These are phyloP conservation scores for Fraxinus cuspidata DNA, from an alignment of 257 asterid species.

Conservation along the genomic window DNA sequence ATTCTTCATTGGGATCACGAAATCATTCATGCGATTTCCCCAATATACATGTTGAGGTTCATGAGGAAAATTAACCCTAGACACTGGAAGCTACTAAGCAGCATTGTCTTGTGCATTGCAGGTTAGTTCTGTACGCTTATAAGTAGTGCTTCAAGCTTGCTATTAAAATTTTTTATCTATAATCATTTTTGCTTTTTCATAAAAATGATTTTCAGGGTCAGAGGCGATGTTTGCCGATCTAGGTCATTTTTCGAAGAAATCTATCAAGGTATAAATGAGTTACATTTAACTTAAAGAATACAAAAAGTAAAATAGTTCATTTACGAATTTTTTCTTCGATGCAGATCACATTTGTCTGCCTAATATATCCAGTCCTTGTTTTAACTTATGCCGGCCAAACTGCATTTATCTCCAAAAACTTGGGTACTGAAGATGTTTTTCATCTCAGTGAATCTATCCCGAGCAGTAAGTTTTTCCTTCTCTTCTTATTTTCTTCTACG, in stretches of 20 bases:
- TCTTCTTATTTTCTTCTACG: conserved; percentile 7
- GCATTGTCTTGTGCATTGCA: conserved; percentile 73
- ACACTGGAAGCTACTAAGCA: conserved; percentile 82
- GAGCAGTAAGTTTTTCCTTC: conserved; percentile 54
- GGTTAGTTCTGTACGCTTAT: conserved; percentile 47
- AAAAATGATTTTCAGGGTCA: conserved; percentile 54
- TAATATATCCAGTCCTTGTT: conserved; percentile 80
- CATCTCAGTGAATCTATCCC: conserved; percentile 90
- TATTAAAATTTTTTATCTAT: conserved; percentile 5
- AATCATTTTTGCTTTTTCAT: conserved; percentile 13
- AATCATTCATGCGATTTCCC: conserved; percentile 74
- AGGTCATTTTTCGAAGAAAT: conserved; percentile 88
- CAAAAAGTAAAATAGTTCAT: background rate
- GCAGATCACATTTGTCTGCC: conserved; percentile 78
- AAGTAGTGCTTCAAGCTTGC: background rate
- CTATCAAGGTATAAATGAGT: conserved; percentile 59
- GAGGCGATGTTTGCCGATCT: conserved; percentile 91
- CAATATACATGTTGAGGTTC: conserved; percentile 73
- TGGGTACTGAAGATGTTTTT: conserved; percentile 45
- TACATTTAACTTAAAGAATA: conserved; percentile 5
- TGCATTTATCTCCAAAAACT: conserved; percentile 59
- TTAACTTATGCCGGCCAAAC: conserved; percentile 93
- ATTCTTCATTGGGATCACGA: conserved; percentile 44
- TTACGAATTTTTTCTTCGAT: conserved; percentile 24
- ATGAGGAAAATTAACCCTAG: conserved; percentile 49